Percentiles rank a stretch among this genome's conserved stretches.
Evolutionary conservation across 2,329 filamentous ascomycete genomes (phyloP).

Genomic region (Cladosporium sphaerospermum): DNA sequence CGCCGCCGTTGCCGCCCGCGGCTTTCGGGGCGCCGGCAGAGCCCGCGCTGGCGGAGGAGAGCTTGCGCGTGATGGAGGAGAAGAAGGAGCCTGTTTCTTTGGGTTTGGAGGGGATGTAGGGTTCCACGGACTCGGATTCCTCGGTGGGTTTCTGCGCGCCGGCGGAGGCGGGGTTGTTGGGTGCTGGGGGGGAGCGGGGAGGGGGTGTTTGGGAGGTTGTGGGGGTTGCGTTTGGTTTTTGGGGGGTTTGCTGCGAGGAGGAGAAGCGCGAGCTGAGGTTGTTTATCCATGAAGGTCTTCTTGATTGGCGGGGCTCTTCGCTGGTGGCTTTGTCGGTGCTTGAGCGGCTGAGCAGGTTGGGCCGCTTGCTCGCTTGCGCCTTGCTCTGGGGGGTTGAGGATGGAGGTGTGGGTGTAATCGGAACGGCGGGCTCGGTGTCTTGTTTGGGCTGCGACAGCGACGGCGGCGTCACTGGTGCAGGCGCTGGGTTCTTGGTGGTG

Average conservation of each 20-base stretch:
- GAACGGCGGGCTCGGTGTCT: constrained; percentile 6
- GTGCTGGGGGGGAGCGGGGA: constrained; percentile 19
- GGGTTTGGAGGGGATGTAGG: constrained; percentile 69
- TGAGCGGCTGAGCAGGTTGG: constrained; percentile 36
- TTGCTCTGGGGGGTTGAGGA: constrained; percentile 23
- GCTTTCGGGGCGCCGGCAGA: constrained; percentile 41
- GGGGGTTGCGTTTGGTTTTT: constrained; percentile 14
- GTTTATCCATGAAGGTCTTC: constrained; percentile 80
- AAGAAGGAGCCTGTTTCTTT: constrained; percentile 67
- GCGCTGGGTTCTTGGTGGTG: background rate
- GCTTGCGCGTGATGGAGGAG: constrained; percentile 69
- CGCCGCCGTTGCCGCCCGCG: constrained; percentile 54
- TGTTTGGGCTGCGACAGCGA: constrained; percentile 8
- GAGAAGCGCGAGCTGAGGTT: constrained; percentile 92
- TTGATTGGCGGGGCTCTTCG: constrained; percentile 21
- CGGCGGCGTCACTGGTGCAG: constrained; percentile 5
- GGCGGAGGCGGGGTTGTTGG: constrained; percentile 46
- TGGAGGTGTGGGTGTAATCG: constrained; percentile 6
- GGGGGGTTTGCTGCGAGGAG: constrained; percentile 20
- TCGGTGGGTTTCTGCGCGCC: constrained; percentile 16
- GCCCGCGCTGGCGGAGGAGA: constrained; percentile 57
- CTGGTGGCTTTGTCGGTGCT: constrained; percentile 31
- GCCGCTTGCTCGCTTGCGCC: constrained; percentile 28
- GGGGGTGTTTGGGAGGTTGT: constrained; percentile 11
- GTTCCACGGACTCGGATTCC: constrained; percentile 38